Base-by-base conservation (phyloP, 2,329 filamentous ascomycete species). In the Colletotrichum sublineola region DNA sequence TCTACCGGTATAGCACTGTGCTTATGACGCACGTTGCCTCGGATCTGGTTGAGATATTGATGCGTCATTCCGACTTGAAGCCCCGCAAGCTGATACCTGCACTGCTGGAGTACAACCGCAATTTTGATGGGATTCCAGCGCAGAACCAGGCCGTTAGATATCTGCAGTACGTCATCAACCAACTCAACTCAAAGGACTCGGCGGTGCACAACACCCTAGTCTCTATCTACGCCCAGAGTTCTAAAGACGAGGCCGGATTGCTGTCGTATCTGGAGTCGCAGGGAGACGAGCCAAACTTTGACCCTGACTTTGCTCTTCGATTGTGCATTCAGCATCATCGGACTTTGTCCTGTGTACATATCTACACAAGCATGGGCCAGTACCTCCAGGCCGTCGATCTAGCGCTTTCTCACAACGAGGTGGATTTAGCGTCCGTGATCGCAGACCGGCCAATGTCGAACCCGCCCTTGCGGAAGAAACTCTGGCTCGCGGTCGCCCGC, bases 141-240 rank as follows among this genome's bases (percentile, higher is more conserved):
- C 90, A 94, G 80, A 98, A 98, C 77, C 96, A 99, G 84, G 96
- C 96, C 0, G 88, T 98, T 50, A 91, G 96, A 53, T 99, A 99
- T 80, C 90, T 99, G 29, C 94, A 95, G 75, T 97, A 96, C 80
- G 94, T 95, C 71, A 95, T 99, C 78, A 95, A 97, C 83, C 90
- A 96, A 83, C 88, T 95, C 78, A 88, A 93, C 80, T 92, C 95
- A 65, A 88, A 92, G 71, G 89, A 96, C 77, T 91, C 96, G 3
- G 96, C 96, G 2, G 92, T 99, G 14, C 96, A 99, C 84, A 99
- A 99, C 81, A 98, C 96, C 0, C 89, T 99, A 7, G 94, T 99
- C 61, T 97, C 96, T 11, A 96, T 99, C 63, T 97, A 98, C 80
- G 96, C 96, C 0, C 92, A 96, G 76, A 86, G 92, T 2, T 94